Evolutionary conservation across 1,284 basidiomycete genomes (phyloP).

Genomic region (Fistulinella cinereoalba): DNA sequence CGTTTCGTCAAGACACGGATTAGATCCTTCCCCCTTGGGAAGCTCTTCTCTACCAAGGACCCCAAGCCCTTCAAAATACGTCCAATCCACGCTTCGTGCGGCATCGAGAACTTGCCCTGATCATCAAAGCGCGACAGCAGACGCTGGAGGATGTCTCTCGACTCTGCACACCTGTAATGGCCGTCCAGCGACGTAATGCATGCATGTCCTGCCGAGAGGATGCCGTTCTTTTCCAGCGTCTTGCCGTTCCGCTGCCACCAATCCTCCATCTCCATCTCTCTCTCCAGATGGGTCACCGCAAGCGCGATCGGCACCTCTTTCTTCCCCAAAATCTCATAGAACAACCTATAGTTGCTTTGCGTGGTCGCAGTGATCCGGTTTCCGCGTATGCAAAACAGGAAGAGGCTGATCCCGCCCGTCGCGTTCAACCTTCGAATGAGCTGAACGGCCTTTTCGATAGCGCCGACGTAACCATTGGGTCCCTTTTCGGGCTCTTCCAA

Average conservation of each 20-base stretch:
- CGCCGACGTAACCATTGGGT: constrained; percentile 19
- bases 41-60: constrained; percentile 17
- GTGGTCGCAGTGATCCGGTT: constrained; percentile 23
- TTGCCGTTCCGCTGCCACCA: constrained; percentile 30
- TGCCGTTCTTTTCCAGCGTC: constrained; percentile 19
- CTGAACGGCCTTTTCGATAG: constrained; percentile 29
- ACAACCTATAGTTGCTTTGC: constrained; percentile 30
- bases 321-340: constrained; percentile 31
- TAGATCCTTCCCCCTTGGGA: constrained; percentile 29
- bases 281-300: constrained; percentile 31
- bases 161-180: constrained; percentile 18
- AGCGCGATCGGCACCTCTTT: constrained; percentile 32
- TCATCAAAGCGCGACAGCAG: constrained; percentile 20
- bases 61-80: constrained; percentile 25
- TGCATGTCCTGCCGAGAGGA: constrained; percentile 26
- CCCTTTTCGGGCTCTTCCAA: constrained; percentile 28
- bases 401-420: constrained; percentile 28
- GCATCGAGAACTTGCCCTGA: constrained; percentile 30
- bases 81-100: constrained; percentile 27
- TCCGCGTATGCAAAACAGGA: constrained; percentile 37
- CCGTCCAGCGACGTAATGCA: constrained; percentile 26
- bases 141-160: constrained; percentile 13
- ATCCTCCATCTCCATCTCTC: constrained; percentile 30
- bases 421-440: constrained; percentile 25
- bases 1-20: constrained; percentile 26